Base-by-base conservation (phyloP, 2,329 filamentous ascomycete species). In the Nigrospora osmanthi region DNA sequence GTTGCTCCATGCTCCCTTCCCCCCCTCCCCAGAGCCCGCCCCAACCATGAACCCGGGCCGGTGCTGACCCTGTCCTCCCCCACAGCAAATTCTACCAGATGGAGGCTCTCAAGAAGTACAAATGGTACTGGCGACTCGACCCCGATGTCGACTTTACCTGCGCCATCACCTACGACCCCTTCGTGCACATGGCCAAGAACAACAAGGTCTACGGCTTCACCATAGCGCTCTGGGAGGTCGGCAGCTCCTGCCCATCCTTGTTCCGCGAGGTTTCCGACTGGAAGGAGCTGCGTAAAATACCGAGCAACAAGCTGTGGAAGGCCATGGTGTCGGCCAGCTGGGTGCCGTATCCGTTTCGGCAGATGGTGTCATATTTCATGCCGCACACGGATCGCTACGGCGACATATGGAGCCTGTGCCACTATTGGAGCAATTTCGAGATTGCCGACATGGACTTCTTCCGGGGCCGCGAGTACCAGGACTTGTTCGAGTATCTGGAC, bases 391-490 rank as follows among this genome's bases (percentile, higher is more conserved):
- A 70, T 44, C 50, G 53, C 3, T 54, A 59, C 36, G 69, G 68
- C 32, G 68, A 72, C 47, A 50, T 50, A 32, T 72, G 68, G 68
- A 71, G 62, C 46, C 42, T 66, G 47, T 72, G 69, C 52, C 69
- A 72, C 47, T 72, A 69, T 52, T 72, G 69, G 69, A 69, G 66
- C 49, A 72, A 72, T 47, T 72, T 72, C 40, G 69, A 72, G 54
- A 71, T 72, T 44, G 69, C 68, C 31, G 62, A 69, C 47, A 58
- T 72, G 57, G 67, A 70, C 44, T 68, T 70, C 44, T 72, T 70
- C 58, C 61, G 68, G 23, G 58, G 60, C 6, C 54, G 50, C 38
- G 56, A 56, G 34, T 72, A 72, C 40, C 66, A 69, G 46, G 62
- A 65, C 11, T 58, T 68, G 16, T 70, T 69, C 45, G 54, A 63